Conservation (phyloP, 1,139 yeast genomes). For the Kurtzmaniella quercitrusa region DNA sequence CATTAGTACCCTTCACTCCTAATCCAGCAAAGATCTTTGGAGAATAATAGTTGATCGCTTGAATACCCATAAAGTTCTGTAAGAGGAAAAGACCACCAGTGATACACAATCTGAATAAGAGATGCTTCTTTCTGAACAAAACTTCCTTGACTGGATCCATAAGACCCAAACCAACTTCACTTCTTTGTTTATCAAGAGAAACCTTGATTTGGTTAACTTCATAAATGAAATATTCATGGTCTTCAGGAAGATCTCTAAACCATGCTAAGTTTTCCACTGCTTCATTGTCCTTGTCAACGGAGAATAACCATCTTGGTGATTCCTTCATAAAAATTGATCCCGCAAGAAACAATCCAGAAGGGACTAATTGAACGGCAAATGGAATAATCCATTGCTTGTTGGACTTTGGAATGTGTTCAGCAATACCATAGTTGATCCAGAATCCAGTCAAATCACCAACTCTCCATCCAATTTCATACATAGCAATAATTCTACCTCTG, state of each 20-base stretch:
- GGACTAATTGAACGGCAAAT: slow-evolving; percentile 40
- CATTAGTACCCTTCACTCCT: slow-evolving; percentile 37
- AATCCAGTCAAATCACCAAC: slow-evolving; percentile 41
- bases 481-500: slow-evolving; percentile 35
- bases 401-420: slow-evolving; percentile 23
- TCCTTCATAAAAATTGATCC: slow-evolving; percentile 36
- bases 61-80: slow-evolving; percentile 45
- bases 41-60: slow-evolving; percentile 43
- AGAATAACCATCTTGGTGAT: slow-evolving; percentile 39
- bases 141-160: slow-evolving; percentile 38
- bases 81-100: slow-evolving; percentile 34
- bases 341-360: slow-evolving; percentile 34
- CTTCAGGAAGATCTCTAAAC: slow-evolving; percentile 35
- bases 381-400: slow-evolving; percentile 41
- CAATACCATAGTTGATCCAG: slow-evolving; percentile 42
- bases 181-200: slow-evolving; percentile 24
- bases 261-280: slow-evolving; percentile 34
- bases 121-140: slow-evolving; percentile 23
- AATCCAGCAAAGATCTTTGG: slow-evolving; percentile 37
- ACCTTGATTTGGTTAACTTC: slow-evolving; percentile 30
- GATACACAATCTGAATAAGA: slow-evolving; percentile 27
- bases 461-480: slow-evolving; percentile 43
- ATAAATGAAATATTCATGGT: slow-evolving; percentile 33
- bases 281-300: slow-evolving; percentile 29
- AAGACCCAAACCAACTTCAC: slow-evolving; percentile 31